Percentiles rank a stretch among this genome's conserved stretches.
phyloP scores from a whole-genome alignment of 768 basidiomycete species.

The Favolaschia claudopus region DNA sequence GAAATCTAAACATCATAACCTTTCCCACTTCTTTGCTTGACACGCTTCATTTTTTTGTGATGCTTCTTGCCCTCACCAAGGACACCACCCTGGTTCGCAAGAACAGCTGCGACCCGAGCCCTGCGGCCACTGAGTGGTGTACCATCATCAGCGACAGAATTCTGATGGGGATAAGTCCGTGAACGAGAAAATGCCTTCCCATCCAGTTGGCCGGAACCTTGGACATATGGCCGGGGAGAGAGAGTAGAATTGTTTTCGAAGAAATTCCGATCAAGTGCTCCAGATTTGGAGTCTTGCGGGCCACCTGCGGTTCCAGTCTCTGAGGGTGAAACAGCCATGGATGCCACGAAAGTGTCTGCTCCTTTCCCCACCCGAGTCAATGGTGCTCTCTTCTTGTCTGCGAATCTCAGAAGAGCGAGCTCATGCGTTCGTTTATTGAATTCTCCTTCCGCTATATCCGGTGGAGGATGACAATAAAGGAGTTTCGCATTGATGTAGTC shows the following conservation, averaged over 20 bases:
- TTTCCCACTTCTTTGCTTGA: constrained; percentile 91
- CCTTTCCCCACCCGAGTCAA: constrained; percentile 84
- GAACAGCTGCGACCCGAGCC: constrained; percentile 50
- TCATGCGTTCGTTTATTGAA: constrained; percentile 82
- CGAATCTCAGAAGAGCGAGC: constrained; percentile 61
- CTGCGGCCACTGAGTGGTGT: constrained; percentile 57
- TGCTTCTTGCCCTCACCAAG: constrained; percentile 71
- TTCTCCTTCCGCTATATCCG: constrained; percentile 62
- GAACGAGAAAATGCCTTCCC: constrained; percentile 70
- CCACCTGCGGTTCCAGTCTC: constrained; percentile 35
- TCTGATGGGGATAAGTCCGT: constrained; percentile 84
- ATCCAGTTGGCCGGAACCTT: constrained; percentile 57
- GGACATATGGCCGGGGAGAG: constrained; percentile 68
- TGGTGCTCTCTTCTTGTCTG: constrained; percentile 90
- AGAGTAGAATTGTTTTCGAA: constrained; percentile 67
- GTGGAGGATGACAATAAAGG: constrained; percentile 91
- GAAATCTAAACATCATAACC: constrained; percentile 73
- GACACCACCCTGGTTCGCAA: constrained; percentile 47
- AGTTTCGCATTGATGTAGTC: constrained; percentile 97
- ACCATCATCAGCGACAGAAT: constrained; percentile 80
- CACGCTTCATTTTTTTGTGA: constrained; percentile 82
- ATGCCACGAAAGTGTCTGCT: constrained; percentile 81
- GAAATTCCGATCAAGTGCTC: constrained; percentile 82
- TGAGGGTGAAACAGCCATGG: constrained; percentile 37
- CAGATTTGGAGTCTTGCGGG: constrained; percentile 61